Evolutionary conservation across 768 basidiomycete genomes (phyloP).

Genomic region (Leccinum imitatum): DNA sequence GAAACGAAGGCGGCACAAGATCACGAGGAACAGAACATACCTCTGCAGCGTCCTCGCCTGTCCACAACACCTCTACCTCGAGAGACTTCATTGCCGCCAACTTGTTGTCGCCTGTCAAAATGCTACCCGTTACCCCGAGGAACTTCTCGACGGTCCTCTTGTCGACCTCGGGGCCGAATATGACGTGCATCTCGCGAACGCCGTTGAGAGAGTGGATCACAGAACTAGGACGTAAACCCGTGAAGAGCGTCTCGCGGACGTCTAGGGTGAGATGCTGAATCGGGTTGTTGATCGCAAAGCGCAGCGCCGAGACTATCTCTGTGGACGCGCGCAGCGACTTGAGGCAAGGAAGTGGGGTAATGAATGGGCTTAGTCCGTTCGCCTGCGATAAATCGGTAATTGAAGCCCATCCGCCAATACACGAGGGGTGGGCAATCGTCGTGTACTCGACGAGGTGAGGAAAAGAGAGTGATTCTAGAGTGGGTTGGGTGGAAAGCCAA

Average conservation of each 20-base stretch:
- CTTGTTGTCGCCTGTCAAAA: slow-evolving; percentile 17
- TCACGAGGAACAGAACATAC: slow-evolving; percentile 7
- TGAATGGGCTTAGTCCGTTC: neutral
- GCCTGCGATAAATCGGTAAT: neutral
- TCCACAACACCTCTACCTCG: slow-evolving; percentile 31
- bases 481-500: slow-evolving; percentile 27
- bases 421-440: neutral
- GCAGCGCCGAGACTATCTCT: slow-evolving; percentile 21
- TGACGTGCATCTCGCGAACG: slow-evolving; percentile 29
- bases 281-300: slow-evolving; percentile 14
- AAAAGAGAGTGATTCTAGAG: slow-evolving; percentile 29
- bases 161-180: slow-evolving; percentile 33
- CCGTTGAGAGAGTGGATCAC: slow-evolving; percentile 29
- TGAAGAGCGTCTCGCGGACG: slow-evolving; percentile 30
- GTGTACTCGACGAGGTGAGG: slow-evolving; percentile 25
- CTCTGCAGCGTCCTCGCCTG: slow-evolving; percentile 29
- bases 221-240: slow-evolving; percentile 28
- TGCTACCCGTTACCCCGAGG: slow-evolving; percentile 25
- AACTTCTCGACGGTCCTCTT: slow-evolving; percentile 35
- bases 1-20: neutral
- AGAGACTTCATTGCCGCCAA: slow-evolving; percentile 18
- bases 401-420: slow-evolving; percentile 13
- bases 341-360: slow-evolving; percentile 25
- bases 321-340: slow-evolving; percentile 29
- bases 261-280: slow-evolving; percentile 25